A percentile compares a stretch with the other conserved stretches of the same genome.
Conservation (phyloP, 2,329 filamentous ascomycete species). For the Nannizzia gypsea region DNA sequence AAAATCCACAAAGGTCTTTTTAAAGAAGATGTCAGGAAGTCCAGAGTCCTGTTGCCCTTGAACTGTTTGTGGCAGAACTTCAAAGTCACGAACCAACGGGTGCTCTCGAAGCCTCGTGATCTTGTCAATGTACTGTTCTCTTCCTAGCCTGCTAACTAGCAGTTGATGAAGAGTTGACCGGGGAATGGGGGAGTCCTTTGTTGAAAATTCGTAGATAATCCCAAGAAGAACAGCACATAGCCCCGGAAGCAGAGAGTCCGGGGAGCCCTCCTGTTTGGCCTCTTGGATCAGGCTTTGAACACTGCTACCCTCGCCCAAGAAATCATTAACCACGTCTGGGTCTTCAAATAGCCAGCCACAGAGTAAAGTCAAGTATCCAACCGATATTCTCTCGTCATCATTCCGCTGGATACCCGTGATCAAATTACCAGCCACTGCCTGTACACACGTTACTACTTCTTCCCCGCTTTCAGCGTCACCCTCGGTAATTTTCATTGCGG, state of each 20-base stretch:
- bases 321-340: conserved; percentile 80
- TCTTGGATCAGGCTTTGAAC: conserved; percentile 74
- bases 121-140: conserved; percentile 77
- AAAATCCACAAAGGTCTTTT: conserved; percentile 78
- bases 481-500: conserved; percentile 72
- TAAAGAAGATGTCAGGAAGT: conserved; percentile 73
- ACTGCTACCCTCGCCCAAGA: conserved; percentile 82
- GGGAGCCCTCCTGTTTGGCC: conserved; percentile 50
- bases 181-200: conserved; percentile 86
- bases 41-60: conserved; percentile 41
- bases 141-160: conserved; percentile 62
- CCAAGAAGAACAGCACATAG: conserved; percentile 76
- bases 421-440: conserved; percentile 77
- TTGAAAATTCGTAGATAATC: conserved; percentile 91
- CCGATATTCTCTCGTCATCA: conserved; percentile 65
- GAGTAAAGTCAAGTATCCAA: conserved; percentile 83
- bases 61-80: conserved; percentile 64
- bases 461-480: conserved; percentile 82
- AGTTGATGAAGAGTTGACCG: conserved; percentile 69
- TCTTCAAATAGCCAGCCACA: conserved; percentile 88
- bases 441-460: conserved; percentile 89
- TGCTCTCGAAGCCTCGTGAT: conserved; percentile 66
- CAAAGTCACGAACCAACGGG: conserved; percentile 74
- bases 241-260: conserved; percentile 61
- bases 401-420: conserved; percentile 62